These are phyloP conservation scores for Globisporangium paddicum DNA, from an alignment of 352 stramenopile species.

Conservation along the genomic window DNA sequence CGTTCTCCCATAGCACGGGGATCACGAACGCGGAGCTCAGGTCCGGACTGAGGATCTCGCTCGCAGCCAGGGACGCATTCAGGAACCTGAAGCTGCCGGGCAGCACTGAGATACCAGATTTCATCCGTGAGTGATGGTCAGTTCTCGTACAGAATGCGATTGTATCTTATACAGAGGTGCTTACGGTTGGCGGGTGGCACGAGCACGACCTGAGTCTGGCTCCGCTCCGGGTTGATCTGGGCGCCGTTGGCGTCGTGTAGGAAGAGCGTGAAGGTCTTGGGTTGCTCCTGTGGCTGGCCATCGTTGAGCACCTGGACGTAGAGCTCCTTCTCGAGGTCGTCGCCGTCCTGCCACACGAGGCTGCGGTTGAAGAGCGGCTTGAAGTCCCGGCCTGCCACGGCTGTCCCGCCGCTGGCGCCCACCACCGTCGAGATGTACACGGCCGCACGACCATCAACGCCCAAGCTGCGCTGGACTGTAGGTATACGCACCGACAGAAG, in stretches of 20 bases:
- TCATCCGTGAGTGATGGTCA: no score
- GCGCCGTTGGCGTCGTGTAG: slow-evolving; percentile 58
- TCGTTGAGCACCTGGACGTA: slow-evolving; percentile 68
- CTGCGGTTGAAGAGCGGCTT: slow-evolving; percentile 58
- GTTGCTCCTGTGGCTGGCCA: slow-evolving; percentile 34
- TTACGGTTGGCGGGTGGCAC: slow-evolving; percentile 48
- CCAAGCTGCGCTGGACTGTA: slow-evolving; percentile 59
- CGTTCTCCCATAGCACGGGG: slow-evolving; percentile 54
- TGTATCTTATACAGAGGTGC: neutral
- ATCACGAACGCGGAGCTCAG: slow-evolving; percentile 19
- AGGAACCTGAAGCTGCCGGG: slow-evolving; percentile 53
- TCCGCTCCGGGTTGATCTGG: slow-evolving; percentile 44
- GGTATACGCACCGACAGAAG: neutral
- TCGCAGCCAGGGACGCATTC: slow-evolving; percentile 21
- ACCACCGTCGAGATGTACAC: slow-evolving; percentile 59
- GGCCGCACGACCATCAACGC: slow-evolving; percentile 47
- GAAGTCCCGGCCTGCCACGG: slow-evolving; percentile 50
- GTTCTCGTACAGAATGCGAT: no score
- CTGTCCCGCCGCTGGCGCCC: slow-evolving; percentile 26
- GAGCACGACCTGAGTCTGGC: slow-evolving; percentile 39
- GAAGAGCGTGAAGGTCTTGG: slow-evolving; percentile 49
- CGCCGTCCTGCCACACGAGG: slow-evolving; percentile 72
- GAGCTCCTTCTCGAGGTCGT: slow-evolving; percentile 60
- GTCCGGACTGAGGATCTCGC: slow-evolving; percentile 19
- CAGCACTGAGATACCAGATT: slow-evolving; percentile 23